These are phyloP conservation scores for Multifurca ochricompacta DNA, from an alignment of 768 basidiomycete species.

Conservation along the genomic window DNA sequence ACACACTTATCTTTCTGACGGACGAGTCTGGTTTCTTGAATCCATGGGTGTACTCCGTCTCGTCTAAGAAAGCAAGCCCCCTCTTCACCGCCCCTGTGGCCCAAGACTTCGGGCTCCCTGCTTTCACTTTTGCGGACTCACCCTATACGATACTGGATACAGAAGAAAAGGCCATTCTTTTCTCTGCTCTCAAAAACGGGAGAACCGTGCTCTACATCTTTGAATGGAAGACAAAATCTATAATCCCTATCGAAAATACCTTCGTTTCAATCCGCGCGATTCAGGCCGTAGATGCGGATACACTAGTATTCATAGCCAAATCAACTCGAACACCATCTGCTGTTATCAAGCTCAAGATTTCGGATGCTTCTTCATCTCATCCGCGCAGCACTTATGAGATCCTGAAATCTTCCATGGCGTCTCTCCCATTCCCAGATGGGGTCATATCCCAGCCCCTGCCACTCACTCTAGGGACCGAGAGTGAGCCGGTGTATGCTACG, in stretches of 20 bases:
- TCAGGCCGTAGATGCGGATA: background rate
- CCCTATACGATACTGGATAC: background rate
- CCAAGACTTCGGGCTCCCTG: constrained; percentile 8
- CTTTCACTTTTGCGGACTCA: constrained; percentile 1
- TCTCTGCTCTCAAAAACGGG: background rate
- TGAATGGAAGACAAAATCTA: background rate
- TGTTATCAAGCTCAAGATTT: background rate
- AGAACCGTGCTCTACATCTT: background rate
- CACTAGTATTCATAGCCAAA: background rate
- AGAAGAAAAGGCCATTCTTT: background rate
- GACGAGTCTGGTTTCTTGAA: constrained; percentile 13
- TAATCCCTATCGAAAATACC: constrained; percentile 1
- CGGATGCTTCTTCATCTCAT: background rate
- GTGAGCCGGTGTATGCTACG: background rate
- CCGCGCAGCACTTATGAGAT: background rate
- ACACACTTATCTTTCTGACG: constrained; percentile 1
- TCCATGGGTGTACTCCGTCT: background rate
- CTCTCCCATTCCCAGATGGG: constrained; percentile 6
- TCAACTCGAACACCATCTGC: background rate
- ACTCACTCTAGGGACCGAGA: background rate
- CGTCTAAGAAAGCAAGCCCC: background rate
- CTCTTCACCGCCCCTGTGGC: background rate
- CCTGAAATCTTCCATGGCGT: constrained; percentile 1
- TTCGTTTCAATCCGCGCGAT: constrained; percentile 1
- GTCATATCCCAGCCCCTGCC: constrained; percentile 10